phyloP scores from a whole-genome alignment of 176 grass and related monocot genomes.

The Melocanna baccifera region DNA sequence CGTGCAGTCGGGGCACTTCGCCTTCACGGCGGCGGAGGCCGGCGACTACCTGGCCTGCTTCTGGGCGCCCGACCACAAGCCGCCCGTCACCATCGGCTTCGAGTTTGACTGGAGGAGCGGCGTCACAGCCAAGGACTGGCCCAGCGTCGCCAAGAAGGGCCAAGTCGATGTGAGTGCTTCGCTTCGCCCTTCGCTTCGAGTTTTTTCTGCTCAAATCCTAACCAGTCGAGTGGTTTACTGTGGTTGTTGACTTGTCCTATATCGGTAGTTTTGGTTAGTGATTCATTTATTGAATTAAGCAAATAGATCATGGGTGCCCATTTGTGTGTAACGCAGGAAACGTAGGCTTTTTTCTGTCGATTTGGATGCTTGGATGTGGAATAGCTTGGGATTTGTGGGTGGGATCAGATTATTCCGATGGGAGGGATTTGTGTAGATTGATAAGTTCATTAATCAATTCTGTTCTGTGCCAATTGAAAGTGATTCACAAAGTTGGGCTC shows the following conservation, averaged over 20 bases:
- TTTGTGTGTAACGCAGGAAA: neutral
- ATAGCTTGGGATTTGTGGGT: neutral
- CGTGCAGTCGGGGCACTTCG: constrained; percentile 81
- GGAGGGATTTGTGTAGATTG: neutral
- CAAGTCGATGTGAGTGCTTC: constrained; percentile 85
- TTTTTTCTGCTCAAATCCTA: neutral
- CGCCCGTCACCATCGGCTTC: constrained; percentile 49
- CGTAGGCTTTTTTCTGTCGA: neutral
- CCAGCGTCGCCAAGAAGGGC: constrained; percentile 91
- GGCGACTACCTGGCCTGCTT: constrained; percentile 96
- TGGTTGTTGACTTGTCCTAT: neutral
- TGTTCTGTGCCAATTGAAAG: neutral
- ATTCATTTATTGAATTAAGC: neutral
- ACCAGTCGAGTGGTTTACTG: neutral
- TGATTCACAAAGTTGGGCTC: neutral
- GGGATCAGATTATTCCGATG: neutral
- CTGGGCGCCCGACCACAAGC: constrained; percentile 78
- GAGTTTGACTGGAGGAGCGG: constrained; percentile 96
- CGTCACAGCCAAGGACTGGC: constrained; percentile 77
- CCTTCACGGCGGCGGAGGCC: constrained; percentile 71
- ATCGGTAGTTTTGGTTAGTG: neutral
- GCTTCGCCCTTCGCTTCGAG: neutral
- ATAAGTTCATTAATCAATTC: neutral
- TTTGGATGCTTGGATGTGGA: neutral
- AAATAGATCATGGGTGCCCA: neutral